Evolutionary conservation across 2,329 filamentous ascomycete species (phyloP).

Genomic region (Exophiala calicioides): DNA sequence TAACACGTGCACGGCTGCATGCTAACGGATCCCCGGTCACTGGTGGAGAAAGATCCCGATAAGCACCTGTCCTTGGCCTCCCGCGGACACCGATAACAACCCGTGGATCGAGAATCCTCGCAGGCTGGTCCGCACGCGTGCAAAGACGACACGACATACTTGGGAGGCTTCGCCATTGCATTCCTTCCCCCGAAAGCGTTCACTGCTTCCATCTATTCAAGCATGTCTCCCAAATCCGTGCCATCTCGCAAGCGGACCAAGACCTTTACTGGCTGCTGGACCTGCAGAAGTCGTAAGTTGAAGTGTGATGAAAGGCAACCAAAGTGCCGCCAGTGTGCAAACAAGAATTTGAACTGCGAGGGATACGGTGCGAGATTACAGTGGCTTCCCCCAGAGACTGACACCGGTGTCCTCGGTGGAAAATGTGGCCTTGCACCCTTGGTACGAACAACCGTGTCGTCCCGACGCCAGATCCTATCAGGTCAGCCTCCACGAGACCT

Average conservation of each 20-base stretch:
- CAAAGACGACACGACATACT: no score
- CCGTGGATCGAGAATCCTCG: no score
- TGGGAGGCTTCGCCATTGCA: background rate
- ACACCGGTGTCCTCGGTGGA: background rate
- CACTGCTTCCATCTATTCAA: background rate
- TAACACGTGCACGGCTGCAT: no score
- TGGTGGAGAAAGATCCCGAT: no score
- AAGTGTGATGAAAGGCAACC: constrained; percentile 35
- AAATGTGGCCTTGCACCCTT: background rate
- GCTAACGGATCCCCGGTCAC: no score
- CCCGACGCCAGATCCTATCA: constrained; percentile 8
- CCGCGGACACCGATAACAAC: no score
- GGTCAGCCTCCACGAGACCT: no score
- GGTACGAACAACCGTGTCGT: constrained; percentile 1
- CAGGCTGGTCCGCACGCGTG: no score
- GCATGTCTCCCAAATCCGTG: background rate
- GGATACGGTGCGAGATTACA: constrained; percentile 6
- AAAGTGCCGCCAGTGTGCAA: constrained; percentile 12
- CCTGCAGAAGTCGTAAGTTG: constrained; percentile 36
- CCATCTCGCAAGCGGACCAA: constrained; percentile 4
- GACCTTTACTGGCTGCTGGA: constrained; percentile 31
- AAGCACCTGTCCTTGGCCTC: no score
- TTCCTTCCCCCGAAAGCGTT: background rate
- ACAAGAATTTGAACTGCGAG: constrained; percentile 5
- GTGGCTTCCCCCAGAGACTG: constrained; percentile 8